phyloP scores from a whole-genome alignment of 176 grass and related monocot species.

The Luzula sylvatica region DNA sequence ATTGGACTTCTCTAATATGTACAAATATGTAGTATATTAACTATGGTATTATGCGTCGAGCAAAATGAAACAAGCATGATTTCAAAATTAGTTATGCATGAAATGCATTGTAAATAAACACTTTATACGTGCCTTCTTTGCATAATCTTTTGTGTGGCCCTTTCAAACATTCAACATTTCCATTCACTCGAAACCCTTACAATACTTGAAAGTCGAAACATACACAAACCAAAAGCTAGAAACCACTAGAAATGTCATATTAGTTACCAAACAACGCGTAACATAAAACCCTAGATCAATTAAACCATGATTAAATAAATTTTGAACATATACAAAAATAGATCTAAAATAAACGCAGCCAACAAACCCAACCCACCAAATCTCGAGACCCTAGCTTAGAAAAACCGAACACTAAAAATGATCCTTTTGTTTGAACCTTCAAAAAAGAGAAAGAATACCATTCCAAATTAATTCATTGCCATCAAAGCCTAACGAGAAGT shows the following conservation, averaged over 20 bases:
- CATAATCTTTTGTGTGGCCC: too few relatives aligned
- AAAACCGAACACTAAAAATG: slow-evolving; percentile 16
- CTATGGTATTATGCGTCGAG: too few relatives aligned
- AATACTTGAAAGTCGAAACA: too few relatives aligned
- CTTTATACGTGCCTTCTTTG: too few relatives aligned
- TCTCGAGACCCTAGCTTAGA: slow-evolving; percentile 11
- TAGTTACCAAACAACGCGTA: neutral
- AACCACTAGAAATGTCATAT: neutral
- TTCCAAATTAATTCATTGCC: slow-evolving; percentile 13
- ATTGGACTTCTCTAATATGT: too few relatives aligned
- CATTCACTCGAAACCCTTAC: too few relatives aligned
- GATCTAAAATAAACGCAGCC: slow-evolving; percentile 13
- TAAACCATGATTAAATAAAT: slow-evolving; percentile 11
- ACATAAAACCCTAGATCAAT: slow-evolving; percentile 8
- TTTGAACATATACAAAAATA: slow-evolving; percentile 22
- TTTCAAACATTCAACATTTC: too few relatives aligned
- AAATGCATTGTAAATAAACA: too few relatives aligned
- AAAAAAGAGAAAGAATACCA: slow-evolving; percentile 9
- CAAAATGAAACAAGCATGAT: too few relatives aligned
- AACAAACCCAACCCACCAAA: slow-evolving; percentile 7
- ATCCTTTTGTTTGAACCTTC: slow-evolving; percentile 26
- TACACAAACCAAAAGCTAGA: too few relatives aligned
- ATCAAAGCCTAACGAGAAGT: slow-evolving; percentile 31
- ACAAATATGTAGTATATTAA: too few relatives aligned
- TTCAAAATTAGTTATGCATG: too few relatives aligned